phyloP scores from a whole-genome alignment of 148 eudicot genomes.

The Camellia japonica region DNA sequence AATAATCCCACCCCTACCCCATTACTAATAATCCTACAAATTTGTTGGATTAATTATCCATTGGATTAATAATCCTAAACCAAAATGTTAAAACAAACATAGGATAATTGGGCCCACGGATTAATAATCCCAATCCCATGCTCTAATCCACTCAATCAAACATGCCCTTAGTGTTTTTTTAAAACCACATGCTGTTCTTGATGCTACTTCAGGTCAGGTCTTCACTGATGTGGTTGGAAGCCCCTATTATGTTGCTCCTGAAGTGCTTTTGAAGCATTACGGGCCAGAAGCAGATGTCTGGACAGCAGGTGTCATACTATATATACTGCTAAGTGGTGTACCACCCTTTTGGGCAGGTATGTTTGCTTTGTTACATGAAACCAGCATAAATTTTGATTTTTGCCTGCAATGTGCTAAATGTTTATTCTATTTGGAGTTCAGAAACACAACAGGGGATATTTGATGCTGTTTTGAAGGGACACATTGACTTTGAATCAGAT shows the following conservation, averaged over 20 bases:
- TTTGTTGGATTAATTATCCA: no score
- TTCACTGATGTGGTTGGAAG: constrained; percentile 97
- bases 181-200: background rate
- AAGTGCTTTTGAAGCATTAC: constrained; percentile 91
- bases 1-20: no score
- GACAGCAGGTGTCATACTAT: constrained; percentile 97
- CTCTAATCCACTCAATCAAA: no score
- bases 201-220: constrained; percentile 64
- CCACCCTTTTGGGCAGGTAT: constrained; percentile 99
- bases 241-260: constrained; percentile 98
- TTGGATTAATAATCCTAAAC: no score
- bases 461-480: constrained; percentile 88
- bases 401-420: constrained; percentile 2
- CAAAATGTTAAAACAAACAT: no score
- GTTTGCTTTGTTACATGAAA: background rate
- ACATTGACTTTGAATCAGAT: constrained; percentile 91
- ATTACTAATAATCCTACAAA: no score
- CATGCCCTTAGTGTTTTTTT: no score
- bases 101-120: no score
- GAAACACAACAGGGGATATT: constrained; percentile 98
- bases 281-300: constrained; percentile 99
- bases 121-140: no score
- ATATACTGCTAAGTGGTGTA: constrained; percentile 93
- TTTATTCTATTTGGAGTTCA: constrained; percentile 30
- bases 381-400: background rate